Conservation (phyloP, 176 grass and related monocot species). For the Raddia guianensis region DNA sequence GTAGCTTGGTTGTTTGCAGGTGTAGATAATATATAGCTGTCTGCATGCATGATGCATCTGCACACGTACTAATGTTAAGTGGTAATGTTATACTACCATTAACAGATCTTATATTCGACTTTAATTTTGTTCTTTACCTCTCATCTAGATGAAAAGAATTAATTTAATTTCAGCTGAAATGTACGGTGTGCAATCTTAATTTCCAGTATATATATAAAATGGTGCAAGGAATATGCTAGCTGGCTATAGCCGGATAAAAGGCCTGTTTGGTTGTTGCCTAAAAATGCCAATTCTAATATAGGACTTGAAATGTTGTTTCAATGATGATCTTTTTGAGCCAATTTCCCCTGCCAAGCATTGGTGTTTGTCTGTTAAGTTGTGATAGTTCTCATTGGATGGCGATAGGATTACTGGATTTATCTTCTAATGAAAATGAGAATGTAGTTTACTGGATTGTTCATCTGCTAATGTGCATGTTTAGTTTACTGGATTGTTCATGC, state of each 20-base stretch:
- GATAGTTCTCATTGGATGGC: too few relatives aligned
- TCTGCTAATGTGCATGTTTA: too few relatives aligned
- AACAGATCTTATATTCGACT: background rate
- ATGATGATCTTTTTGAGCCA: too few relatives aligned
- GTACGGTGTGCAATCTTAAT: background rate
- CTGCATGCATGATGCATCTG: background rate
- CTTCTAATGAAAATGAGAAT: too few relatives aligned
- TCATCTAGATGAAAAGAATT: background rate
- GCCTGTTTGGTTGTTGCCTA: too few relatives aligned
- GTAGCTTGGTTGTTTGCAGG: background rate
- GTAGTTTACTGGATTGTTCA: too few relatives aligned
- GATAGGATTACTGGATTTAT: too few relatives aligned
- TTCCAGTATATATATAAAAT: background rate
- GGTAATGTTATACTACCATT: background rate
- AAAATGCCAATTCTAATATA: too few relatives aligned
- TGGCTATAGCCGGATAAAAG: constrained; percentile 4
- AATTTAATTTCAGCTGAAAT: background rate
- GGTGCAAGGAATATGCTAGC: constrained; percentile 1
- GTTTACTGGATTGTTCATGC: too few relatives aligned
- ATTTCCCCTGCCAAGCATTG: too few relatives aligned
- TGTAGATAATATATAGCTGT: constrained; percentile 19
- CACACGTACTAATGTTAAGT: background rate
- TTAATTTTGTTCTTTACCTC: background rate
- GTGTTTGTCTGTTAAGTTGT: too few relatives aligned
- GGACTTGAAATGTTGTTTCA: too few relatives aligned